Evolutionary conservation across 2,329 filamentous ascomycete genomes (phyloP).

Genomic region (Trichoderma koningii): DNA sequence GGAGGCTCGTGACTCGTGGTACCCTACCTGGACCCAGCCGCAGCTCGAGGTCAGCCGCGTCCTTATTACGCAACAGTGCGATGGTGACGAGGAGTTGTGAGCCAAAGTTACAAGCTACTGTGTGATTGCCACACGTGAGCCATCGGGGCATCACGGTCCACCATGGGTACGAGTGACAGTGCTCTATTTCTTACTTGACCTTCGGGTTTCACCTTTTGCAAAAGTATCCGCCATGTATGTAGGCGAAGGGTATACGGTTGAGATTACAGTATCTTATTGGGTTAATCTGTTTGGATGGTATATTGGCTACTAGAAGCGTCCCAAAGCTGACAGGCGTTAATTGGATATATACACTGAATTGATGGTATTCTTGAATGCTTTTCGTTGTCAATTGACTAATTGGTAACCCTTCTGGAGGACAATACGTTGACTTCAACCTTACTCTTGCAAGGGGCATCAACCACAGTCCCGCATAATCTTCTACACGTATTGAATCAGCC

Average conservation of each 20-base stretch:
- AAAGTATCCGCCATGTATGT: background rate
- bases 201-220: background rate
- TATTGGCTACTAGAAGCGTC: slow-evolving; percentile 6
- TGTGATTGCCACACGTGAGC: background rate
- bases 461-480: no score
- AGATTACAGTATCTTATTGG: background rate
- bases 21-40: slow-evolving; percentile 69
- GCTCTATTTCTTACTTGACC: background rate
- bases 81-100: slow-evolving; percentile 58
- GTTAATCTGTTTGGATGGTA: background rate
- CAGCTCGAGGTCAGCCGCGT: slow-evolving; percentile 71
- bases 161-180: background rate
- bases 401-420: no score
- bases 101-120: background rate
- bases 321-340: background rate
- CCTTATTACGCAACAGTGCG: slow-evolving; percentile 69
- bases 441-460: no score
- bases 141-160: background rate
- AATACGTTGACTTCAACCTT: no score
- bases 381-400: background rate
- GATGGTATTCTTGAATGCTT: background rate
- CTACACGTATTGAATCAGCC: no score
- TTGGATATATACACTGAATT: slow-evolving; percentile 5
- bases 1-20: slow-evolving; percentile 65
- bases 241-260: background rate